phyloP scores from a whole-genome alignment of 768 basidiomycete genomes.

The Tylopilus felleus region DNA sequence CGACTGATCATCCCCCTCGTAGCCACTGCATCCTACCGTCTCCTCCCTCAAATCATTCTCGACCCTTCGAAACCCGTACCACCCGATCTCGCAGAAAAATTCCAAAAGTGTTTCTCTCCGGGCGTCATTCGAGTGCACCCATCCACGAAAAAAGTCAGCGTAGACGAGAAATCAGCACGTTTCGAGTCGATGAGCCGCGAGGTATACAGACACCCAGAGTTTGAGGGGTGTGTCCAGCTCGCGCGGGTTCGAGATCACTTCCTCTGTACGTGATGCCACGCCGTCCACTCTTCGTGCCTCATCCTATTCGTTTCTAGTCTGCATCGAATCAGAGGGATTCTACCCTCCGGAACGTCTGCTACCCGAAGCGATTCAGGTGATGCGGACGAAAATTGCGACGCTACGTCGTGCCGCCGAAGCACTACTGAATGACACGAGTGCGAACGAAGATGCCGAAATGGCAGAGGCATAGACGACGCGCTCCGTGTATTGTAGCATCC shows the following conservation, averaged over 20 bases:
- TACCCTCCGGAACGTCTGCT: conserved; percentile 83
- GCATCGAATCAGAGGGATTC: conserved; percentile 86
- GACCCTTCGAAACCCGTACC: conserved; percentile 74
- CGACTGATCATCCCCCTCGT: background rate
- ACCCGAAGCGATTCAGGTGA: conserved; percentile 74
- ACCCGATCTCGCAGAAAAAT: conserved; percentile 71
- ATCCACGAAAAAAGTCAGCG: conserved; percentile 53
- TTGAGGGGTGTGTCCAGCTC: conserved; percentile 77
- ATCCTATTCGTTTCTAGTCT: conserved; percentile 50
- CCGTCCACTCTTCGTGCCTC: background rate
- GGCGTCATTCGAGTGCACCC: conserved; percentile 70
- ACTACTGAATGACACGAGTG: conserved; percentile 42
- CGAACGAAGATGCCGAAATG: conserved; percentile 57
- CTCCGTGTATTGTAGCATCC: background rate
- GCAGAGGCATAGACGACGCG: conserved; percentile 30
- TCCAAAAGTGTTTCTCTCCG: conserved; percentile 83
- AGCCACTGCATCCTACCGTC: conserved; percentile 96
- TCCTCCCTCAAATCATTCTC: conserved; percentile 77
- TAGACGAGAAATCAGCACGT: conserved; percentile 63
- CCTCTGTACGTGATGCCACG: conserved; percentile 60
- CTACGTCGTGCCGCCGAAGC: conserved; percentile 59
- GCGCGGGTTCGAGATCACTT: conserved; percentile 89
- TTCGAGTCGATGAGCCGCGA: conserved; percentile 90
- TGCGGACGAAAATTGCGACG: conserved; percentile 72
- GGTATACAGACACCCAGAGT: conserved; percentile 89